A percentile compares a stretch with the other conserved stretches of the same genome.
Evolutionary conservation across 2,329 filamentous ascomycete genomes (phyloP).

Genomic region (Penicillium sp.): DNA sequence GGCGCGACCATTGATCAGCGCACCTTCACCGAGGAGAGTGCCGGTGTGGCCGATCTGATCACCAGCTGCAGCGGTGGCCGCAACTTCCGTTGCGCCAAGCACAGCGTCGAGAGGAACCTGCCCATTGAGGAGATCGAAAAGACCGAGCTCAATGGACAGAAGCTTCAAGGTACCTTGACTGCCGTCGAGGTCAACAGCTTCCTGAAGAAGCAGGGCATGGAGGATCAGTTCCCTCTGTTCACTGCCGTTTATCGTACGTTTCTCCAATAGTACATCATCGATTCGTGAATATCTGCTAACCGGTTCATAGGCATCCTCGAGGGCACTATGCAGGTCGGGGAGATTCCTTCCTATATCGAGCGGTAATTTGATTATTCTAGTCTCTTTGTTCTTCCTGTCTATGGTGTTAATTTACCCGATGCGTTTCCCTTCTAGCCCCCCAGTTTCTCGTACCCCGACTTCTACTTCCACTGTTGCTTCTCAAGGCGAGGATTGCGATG

Average conservation of each 20-base stretch:
- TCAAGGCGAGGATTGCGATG: slow-evolving; percentile 24
- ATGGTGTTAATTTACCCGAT: slow-evolving; percentile 32
- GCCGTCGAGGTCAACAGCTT: slow-evolving; percentile 91
- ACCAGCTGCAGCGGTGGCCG: slow-evolving; percentile 90
- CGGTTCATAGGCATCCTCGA: slow-evolving; percentile 68
- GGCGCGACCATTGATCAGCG: slow-evolving; percentile 76
- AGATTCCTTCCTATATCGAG: slow-evolving; percentile 75
- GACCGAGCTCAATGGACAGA: slow-evolving; percentile 92
- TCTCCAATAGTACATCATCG: neutral
- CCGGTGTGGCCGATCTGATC: slow-evolving; percentile 93
- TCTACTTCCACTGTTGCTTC: slow-evolving; percentile 23
- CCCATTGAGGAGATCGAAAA: slow-evolving; percentile 86
- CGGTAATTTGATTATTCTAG: slow-evolving; percentile 44
- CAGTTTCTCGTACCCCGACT: slow-evolving; percentile 25
- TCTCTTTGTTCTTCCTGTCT: slow-evolving; percentile 20
- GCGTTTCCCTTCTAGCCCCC: slow-evolving; percentile 29
- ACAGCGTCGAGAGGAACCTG: slow-evolving; percentile 79
- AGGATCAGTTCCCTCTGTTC: slow-evolving; percentile 88
- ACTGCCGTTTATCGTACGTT: slow-evolving; percentile 76
- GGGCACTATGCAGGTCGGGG: slow-evolving; percentile 75
- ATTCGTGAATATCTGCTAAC: slow-evolving; percentile 21
- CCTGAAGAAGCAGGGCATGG: slow-evolving; percentile 75
- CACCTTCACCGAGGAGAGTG: slow-evolving; percentile 97
- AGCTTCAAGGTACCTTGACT: slow-evolving; percentile 91
- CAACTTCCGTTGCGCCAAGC: slow-evolving; percentile 92